Percentiles rank a stretch among this genome's conserved stretches.
Evolutionary conservation across 805 yeast genomes (phyloP).

Genomic region (Candida nonsorbophila): DNA sequence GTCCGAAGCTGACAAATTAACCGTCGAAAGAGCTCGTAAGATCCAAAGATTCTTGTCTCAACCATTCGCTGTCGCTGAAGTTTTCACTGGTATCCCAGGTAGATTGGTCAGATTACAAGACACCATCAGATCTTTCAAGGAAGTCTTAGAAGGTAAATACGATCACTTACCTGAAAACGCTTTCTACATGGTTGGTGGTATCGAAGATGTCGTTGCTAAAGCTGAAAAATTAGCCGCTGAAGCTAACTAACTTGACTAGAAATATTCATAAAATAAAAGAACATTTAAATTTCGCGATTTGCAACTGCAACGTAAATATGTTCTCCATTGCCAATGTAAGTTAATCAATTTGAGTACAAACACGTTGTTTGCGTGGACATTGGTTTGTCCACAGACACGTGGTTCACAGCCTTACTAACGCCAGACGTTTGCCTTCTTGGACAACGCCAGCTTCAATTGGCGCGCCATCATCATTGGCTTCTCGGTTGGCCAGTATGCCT

Average conservation of each 20-base stretch:
- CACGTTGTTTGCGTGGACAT: no score
- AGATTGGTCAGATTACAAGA: constrained; percentile 95
- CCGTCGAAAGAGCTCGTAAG: constrained; percentile 99
- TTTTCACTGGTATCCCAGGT: constrained; percentile 99
- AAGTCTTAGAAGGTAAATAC: constrained; percentile 96
- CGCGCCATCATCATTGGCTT: constrained; percentile 68
- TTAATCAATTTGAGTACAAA: no score
- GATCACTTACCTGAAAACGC: constrained; percentile 99
- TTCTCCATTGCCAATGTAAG: no score
- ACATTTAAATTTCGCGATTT: neutral
- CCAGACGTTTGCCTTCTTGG: constrained; percentile 49
- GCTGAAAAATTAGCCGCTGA: constrained; percentile 98
- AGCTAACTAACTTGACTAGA: constrained; percentile 26
- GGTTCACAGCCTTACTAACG: neutral
- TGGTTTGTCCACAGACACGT: no score
- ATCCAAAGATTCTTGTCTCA: constrained; percentile 99
- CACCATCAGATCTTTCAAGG: constrained; percentile 92
- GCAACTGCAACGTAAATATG: neutral
- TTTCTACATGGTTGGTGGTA: constrained; percentile 99
- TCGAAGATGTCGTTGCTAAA: constrained; percentile 96
- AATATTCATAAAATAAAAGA: no score
- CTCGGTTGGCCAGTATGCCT: constrained; percentile 66
- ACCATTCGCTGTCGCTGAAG: constrained; percentile 99
- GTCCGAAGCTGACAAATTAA: constrained; percentile 96
- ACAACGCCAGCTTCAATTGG: constrained; percentile 74